Conservation (phyloP, 306 rosid species). For the Quercus mongolica region DNA sequence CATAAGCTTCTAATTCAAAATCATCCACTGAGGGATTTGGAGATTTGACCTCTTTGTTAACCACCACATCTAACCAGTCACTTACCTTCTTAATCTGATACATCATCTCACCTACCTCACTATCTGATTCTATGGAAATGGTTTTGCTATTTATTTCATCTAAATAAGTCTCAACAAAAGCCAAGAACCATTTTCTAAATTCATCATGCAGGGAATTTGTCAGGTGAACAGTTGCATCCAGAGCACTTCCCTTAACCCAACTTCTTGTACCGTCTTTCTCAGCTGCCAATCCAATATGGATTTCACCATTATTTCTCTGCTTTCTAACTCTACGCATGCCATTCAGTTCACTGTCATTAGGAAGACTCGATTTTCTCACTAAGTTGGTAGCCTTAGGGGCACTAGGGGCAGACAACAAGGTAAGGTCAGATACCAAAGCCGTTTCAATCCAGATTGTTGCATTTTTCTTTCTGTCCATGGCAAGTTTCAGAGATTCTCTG, state of each 20-base stretch:
- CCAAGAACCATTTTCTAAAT: constrained; percentile 32
- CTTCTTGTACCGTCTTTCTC: constrained; percentile 6
- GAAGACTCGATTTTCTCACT: not conserved
- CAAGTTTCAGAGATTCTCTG: constrained; percentile 21
- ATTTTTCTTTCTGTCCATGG: constrained; percentile 28
- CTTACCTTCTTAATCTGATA: constrained; percentile 33
- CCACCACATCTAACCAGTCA: constrained; percentile 30
- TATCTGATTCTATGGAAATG: constrained; percentile 15
- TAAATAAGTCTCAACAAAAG: constrained; percentile 23
- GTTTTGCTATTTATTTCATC: constrained; percentile 28
- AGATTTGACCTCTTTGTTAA: not conserved
- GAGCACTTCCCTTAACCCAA: constrained; percentile 27
- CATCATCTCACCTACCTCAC: constrained; percentile 32
- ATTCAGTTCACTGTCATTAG: constrained; percentile 9
- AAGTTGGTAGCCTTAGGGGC: not conserved
- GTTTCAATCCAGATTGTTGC: constrained; percentile 32
- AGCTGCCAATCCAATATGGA: constrained; percentile 4
- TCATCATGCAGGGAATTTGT: constrained; percentile 21
- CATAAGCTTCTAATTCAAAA: constrained; percentile 24
- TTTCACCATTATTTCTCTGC: constrained; percentile 1
- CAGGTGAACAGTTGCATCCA: constrained; percentile 14
- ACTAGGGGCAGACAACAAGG: constrained; percentile 2
- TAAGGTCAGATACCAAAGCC: constrained; percentile 30
- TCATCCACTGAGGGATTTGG: constrained; percentile 3
- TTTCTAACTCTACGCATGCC: not conserved